These are phyloP conservation scores for Comarum palustre DNA, from an alignment of 306 rosid species.

Conservation along the genomic window DNA sequence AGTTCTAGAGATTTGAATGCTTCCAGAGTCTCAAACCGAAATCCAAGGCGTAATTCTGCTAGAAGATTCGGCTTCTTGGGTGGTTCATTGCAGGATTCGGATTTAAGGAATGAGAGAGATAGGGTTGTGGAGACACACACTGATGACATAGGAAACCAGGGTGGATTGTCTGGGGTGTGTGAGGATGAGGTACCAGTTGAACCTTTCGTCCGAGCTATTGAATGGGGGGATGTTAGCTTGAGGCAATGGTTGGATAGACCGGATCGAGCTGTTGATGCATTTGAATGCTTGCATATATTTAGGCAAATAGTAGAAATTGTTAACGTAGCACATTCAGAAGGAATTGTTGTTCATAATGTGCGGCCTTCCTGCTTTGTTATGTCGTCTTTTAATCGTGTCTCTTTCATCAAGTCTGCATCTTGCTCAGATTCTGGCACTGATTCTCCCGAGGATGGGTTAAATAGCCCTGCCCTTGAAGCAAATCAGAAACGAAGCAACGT, in stretches of 20 bases:
- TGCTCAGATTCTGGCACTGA: constrained; percentile 93
- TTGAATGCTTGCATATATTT: constrained; percentile 81
- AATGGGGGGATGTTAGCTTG: constrained; percentile 82
- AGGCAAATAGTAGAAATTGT: constrained; percentile 85
- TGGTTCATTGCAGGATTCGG: constrained; percentile 47
- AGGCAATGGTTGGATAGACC: constrained; percentile 94
- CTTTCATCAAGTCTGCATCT: constrained; percentile 91
- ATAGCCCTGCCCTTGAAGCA: constrained; percentile 42
- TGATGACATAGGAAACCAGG: constrained; percentile 40
- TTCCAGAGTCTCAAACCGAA: constrained; percentile 57
- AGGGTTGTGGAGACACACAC: constrained; percentile 44
- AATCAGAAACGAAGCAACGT: constrained; percentile 47
- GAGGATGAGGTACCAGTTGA: constrained; percentile 52
- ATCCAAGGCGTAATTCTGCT: constrained; percentile 38
- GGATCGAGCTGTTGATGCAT: constrained; percentile 60
- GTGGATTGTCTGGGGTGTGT: constrained; percentile 59
- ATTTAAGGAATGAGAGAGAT: constrained; percentile 44
- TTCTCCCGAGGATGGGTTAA: constrained; percentile 59
- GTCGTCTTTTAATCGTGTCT: constrained; percentile 88
- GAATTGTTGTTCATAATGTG: constrained; percentile 89
- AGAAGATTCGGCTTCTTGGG: constrained; percentile 41
- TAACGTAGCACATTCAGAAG: constrained; percentile 71
- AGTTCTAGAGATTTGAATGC: constrained; percentile 60
- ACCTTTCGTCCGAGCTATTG: constrained; percentile 49
- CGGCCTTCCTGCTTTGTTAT: constrained; percentile 94